phyloP scores from a whole-genome alignment of 345 rosid species.

The Pseudoturritis turrita region DNA sequence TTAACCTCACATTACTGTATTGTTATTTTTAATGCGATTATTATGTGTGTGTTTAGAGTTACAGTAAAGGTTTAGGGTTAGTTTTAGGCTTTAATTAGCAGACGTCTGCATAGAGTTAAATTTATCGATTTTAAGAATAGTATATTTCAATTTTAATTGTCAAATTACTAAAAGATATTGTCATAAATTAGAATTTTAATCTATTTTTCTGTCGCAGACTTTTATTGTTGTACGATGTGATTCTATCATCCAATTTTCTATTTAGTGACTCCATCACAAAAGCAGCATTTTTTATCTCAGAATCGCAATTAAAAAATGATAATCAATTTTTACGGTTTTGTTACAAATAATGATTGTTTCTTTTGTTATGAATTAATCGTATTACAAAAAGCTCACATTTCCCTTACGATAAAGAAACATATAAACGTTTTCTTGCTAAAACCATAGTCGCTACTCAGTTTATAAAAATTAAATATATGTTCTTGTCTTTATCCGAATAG shows the following conservation, averaged over 20 bases:
- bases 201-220: background rate
- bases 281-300: background rate
- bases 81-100: too few relatives aligned
- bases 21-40: background rate
- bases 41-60: constrained; percentile 2
- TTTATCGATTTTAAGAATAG: background rate
- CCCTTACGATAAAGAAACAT: background rate
- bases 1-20: constrained; percentile 26
- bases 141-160: background rate
- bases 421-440: background rate
- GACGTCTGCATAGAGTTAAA: background rate
- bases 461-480: background rate
- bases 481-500: background rate
- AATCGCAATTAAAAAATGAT: background rate
- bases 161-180: background rate
- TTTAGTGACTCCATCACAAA: background rate
- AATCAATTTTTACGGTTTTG: background rate
- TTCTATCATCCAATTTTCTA: background rate
- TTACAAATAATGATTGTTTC: background rate
- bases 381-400: background rate
- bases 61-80: constrained; percentile 1
- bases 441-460: background rate
- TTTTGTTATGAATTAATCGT: background rate
- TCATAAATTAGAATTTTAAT: background rate
- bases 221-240: background rate